Percentiles rank a stretch among this genome's conserved stretches.
These are phyloP conservation scores for Pseudogymnoascus sp. DNA, from an alignment of 2,329 filamentous ascomycete genomes.

Conservation along the genomic window DNA sequence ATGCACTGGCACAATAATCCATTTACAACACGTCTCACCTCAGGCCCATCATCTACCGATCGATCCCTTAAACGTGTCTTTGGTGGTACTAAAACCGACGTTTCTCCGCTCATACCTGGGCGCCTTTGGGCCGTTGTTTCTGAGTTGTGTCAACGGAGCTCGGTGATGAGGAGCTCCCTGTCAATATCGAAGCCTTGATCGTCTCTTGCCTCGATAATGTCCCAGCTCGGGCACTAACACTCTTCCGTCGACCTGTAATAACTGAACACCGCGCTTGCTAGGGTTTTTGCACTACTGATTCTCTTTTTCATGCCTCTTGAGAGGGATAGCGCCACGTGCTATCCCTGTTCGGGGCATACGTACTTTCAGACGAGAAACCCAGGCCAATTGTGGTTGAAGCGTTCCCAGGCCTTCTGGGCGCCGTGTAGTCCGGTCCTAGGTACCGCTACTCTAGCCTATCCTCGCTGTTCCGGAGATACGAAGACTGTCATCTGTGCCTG, in stretches of 20 bases:
- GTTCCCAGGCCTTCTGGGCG: background rate
- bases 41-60: background rate
- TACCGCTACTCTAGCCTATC: background rate
- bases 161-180: background rate
- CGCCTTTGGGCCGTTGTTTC: background rate
- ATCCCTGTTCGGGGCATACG: slow-evolving; percentile 4
- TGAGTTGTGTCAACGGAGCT: background rate
- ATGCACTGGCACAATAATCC: background rate
- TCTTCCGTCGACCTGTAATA: slow-evolving; percentile 7
- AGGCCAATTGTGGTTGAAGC: slow-evolving; percentile 1
- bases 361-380: slow-evolving; percentile 4
- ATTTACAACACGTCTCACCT: slow-evolving; percentile 4
- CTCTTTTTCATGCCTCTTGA: background rate
- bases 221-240: slow-evolving; percentile 6
- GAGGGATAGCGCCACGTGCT: slow-evolving; percentile 8
- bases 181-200: slow-evolving; percentile 6
- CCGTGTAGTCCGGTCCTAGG: background rate
- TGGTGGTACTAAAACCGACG: background rate
- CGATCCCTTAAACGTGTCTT: slow-evolving; percentile 5
- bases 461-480: slow-evolving; percentile 5
- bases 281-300: slow-evolving; percentile 4
- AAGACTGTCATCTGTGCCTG: slow-evolving; percentile 1
- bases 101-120: background rate
- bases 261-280: slow-evolving; percentile 2
- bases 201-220: slow-evolving; percentile 3